These are phyloP conservation scores for Aspergillus indologenus DNA, from an alignment of 495 filamentous ascomycete species.

Conservation along the genomic window DNA sequence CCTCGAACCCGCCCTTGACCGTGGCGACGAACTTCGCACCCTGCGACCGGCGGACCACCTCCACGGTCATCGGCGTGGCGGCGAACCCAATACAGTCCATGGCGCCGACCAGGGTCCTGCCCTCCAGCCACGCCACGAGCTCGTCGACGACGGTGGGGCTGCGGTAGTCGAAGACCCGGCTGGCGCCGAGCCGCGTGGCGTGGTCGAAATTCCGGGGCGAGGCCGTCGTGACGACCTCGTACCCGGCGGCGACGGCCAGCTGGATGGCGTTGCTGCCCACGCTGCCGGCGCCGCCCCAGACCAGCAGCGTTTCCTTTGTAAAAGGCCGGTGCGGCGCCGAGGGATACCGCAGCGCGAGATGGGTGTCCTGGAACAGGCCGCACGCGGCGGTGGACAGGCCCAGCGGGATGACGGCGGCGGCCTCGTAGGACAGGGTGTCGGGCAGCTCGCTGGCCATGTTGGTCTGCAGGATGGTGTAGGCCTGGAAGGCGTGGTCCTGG, in stretches of 20 bases:
- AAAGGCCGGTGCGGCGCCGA: slow-evolving; percentile 18
- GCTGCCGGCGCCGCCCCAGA: slow-evolving; percentile 58
- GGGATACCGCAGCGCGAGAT: slow-evolving; percentile 41
- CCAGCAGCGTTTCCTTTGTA: slow-evolving; percentile 42
- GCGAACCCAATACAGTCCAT: slow-evolving; percentile 8
- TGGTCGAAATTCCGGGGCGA: slow-evolving; percentile 51
- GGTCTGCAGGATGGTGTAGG: slow-evolving; percentile 21
- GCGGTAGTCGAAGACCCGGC: slow-evolving; percentile 55
- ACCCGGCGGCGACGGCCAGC: slow-evolving; percentile 55
- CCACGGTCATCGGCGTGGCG: slow-evolving; percentile 8
- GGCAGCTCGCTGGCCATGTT: slow-evolving; percentile 15
- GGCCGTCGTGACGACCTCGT: slow-evolving; percentile 54
- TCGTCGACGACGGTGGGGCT: slow-evolving; percentile 29
- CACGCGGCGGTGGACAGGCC: slow-evolving; percentile 49
- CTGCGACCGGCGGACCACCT: slow-evolving; percentile 9
- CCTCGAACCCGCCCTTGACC: slow-evolving; percentile 3
- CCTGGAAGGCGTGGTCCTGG: slow-evolving; percentile 30
- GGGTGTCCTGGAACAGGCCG: slow-evolving; percentile 48
- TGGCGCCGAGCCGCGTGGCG: slow-evolving; percentile 51
- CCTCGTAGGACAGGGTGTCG: slow-evolving; percentile 21
- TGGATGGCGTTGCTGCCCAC: slow-evolving; percentile 61
- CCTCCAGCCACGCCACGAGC: slow-evolving; percentile 10
- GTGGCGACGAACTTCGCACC: slow-evolving; percentile 16
- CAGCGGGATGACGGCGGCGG: slow-evolving; percentile 42
- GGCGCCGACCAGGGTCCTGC: slow-evolving; percentile 30